Base-by-base conservation (phyloP, 441 rosid genomes). In the Arabidopsis lyrata region DNA sequence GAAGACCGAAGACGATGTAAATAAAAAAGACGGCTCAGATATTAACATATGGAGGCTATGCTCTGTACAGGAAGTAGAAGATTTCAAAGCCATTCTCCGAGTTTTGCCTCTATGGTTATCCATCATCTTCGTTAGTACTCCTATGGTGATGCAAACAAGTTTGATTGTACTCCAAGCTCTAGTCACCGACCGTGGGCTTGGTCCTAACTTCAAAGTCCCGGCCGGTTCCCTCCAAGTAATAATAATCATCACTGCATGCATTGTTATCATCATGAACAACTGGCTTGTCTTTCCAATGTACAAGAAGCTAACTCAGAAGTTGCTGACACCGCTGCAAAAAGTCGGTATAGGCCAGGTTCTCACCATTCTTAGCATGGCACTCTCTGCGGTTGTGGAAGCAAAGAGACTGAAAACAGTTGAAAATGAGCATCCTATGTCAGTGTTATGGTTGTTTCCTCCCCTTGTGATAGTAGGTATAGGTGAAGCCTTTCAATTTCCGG, bases 41-140 rank as follows among this genome's bases (percentile, higher is more conserved):
- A 36, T 9, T 13, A 41, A 41, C 45, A 27, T 24, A 0, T 83
- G 86, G 88, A 74, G 45, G 22, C 47, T 80, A 15, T 83, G 83
- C 70, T 74, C 83, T 7, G 86, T 83, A 57, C 80, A 86, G 16
- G 81, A 83, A 80, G 86, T 86, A 9, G 90, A 86, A 58, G 87
- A 85, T 71, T 66, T 86, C 14, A 86, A 84, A 74, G 57, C 70
- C 34, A 35, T 87, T n/a, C 13, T 83, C n/a, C 74, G 80, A 55
- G 52, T 84, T 75, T 62, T 83, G 61, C 88, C 85, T 1, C 14
- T 80, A 0, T 67, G 81, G 70, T 60, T 86, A 49, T 61, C 79
- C 22, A 58, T 67, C 1, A 67, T 83, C 6, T 63, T 83, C 5
- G 32, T 83, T 38, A 45, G 77, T 72, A 71, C 63, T 44, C 78